Evolutionary conservation across 306 rosid species (phyloP).

Genomic region (Senna siamea): DNA sequence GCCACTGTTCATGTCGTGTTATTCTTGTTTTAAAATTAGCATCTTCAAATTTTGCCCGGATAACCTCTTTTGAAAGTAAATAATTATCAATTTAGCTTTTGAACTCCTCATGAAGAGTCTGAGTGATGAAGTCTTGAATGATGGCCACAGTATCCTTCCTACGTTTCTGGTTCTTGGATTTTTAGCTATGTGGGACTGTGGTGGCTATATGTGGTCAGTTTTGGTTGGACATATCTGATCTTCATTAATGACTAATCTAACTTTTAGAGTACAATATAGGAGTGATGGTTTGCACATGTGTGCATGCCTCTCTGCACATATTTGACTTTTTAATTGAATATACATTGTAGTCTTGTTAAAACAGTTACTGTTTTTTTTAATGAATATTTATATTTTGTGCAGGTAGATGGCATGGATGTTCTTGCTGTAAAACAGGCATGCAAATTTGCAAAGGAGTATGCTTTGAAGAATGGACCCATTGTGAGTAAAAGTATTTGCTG

Average conservation of each 20-base stretch:
- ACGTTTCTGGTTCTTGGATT: conserved; percentile 26
- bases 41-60: background rate
- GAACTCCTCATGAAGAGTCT: background rate
- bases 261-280: conserved; percentile 2
- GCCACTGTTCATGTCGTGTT: conserved; percentile 3
- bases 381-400: conserved; percentile 33
- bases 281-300: background rate
- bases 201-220: background rate
- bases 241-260: conserved; percentile 1
- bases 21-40: background rate
- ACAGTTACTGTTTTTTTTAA: background rate
- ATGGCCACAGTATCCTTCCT: background rate
- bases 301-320: conserved; percentile 16
- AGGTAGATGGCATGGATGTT: conserved; percentile 99
- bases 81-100: background rate
- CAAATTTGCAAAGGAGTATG: conserved; percentile 92
- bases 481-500: conserved; percentile 63
- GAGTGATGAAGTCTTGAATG: conserved; percentile 9
- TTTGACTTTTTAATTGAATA: conserved; percentile 22
- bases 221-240: conserved; percentile 22
- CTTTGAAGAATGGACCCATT: conserved; percentile 91
- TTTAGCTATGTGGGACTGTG: conserved; percentile 14
- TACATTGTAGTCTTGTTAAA: background rate
- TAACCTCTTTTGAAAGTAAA: conserved; percentile 10
- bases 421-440: conserved; percentile 96